These are phyloP conservation scores for Beauveria pseudobassiana DNA, from an alignment of 2,329 filamentous ascomycete genomes.

Conservation along the genomic window DNA sequence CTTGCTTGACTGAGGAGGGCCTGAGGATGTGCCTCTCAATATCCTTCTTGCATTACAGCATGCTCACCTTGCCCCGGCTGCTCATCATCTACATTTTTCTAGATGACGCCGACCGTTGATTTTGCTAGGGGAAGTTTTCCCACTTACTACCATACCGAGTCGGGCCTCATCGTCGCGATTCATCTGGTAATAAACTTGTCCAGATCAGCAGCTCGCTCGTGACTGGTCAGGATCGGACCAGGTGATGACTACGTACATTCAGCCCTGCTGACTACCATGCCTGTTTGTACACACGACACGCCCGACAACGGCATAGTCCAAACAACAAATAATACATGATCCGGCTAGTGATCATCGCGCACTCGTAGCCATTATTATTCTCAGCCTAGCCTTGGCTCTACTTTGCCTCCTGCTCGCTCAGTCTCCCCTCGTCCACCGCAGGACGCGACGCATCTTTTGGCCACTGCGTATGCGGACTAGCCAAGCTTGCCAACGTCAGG, in stretches of 20 bases:
- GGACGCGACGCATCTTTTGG: neutral
- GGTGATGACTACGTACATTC: neutral
- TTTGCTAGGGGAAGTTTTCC: neutral
- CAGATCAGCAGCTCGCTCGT: slow-evolving; percentile 1
- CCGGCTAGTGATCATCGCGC: neutral
- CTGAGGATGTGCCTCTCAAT: too few relatives aligned
- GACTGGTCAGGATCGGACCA: neutral
- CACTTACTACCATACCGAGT: too few relatives aligned
- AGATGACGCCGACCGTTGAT: neutral
- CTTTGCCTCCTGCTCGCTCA: neutral
- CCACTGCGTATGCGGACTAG: neutral
- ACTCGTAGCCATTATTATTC: neutral
- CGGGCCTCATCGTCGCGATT: neutral
- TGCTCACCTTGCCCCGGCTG: neutral
- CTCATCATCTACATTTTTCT: neutral
- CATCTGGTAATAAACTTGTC: neutral
- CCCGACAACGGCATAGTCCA: neutral
- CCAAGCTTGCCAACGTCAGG: neutral
- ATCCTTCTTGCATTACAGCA: neutral
- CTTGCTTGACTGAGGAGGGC: neutral
- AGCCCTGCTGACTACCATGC: neutral
- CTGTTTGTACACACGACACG: neutral
- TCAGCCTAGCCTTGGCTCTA: neutral
- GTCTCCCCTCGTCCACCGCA: neutral
- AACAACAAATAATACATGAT: neutral